phyloP scores from a whole-genome alignment of 2,329 filamentous ascomycete genomes.

The Fusarium foetens region DNA sequence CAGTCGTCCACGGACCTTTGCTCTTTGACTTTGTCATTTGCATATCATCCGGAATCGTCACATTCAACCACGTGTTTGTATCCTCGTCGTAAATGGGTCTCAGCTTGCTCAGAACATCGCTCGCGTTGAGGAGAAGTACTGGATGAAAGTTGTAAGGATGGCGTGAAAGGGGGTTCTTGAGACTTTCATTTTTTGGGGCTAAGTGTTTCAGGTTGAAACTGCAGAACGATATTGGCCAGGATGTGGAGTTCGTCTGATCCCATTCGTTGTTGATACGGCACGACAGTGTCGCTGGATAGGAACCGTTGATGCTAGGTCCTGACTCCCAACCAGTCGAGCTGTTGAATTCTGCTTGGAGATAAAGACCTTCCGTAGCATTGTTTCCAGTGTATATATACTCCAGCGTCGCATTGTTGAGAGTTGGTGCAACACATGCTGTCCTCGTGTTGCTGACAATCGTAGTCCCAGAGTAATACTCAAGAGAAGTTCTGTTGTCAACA shows the following conservation, averaged over 20 bases:
- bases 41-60: rapidly evolving
- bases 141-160: slow-evolving; percentile 1
- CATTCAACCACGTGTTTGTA: rapidly evolving
- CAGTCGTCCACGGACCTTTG: background rate
- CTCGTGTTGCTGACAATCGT: background rate
- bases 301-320: background rate
- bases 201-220: background rate
- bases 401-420: rapidly evolving
- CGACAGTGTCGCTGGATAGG: rapidly evolving
- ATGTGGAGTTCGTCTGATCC: background rate
- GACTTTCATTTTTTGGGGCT: rapidly evolving
- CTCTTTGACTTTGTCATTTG: background rate
- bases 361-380: background rate
- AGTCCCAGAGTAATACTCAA: background rate
- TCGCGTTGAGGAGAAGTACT: background rate
- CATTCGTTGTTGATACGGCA: slow-evolving; percentile 6
- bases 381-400: background rate
- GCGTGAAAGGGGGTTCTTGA: background rate
- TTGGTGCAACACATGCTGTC: background rate
- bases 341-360: background rate
- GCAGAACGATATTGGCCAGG: slow-evolving; percentile 9
- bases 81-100: background rate
- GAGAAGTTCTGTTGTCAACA: background rate
- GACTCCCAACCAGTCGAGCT: background rate
- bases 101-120: background rate